Base-by-base conservation (phyloP, 169 alveolate genomes). In the Cyclospora cayetanensis region DNA sequence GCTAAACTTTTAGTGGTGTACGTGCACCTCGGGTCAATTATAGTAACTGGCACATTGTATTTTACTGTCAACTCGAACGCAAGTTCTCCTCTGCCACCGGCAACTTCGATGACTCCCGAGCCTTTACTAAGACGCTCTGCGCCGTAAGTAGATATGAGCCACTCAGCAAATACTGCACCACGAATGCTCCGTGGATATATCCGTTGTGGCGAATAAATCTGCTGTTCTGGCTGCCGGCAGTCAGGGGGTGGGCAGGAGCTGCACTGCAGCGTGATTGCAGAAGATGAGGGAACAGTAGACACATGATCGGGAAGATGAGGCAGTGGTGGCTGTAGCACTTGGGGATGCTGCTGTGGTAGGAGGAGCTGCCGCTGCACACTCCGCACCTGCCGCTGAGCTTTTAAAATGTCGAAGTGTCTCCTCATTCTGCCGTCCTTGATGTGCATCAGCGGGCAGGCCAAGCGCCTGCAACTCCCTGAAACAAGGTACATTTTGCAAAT, bases 1-100 rank as follows among this genome's bases (percentile, higher is more conserved):
- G 50, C 90, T 25, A 34, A 50, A 68, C 70, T 42, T 12, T 77
- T 77, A 0, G 87, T 41, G 87, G 87, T 77, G 87, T 77, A 77
- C 27, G 76, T 80, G 25, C 76, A 53, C 53, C 90, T 80, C 15
- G 90, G 90, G 76, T 80, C 90, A 15, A 80, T 80, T 31, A 80
- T 35, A n/a, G 90, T 80, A 1, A 76, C 41, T 2, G 90, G 90
- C 18, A 80, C 53, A n/a, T 53, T 25, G 25, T 53, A 39, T 25
- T 52, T 80, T 12, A 80, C 76, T 1, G 90, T 34, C 39, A 80
- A 43, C 68, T 80, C 90, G 25, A 80, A 80, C 4, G 90, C 90
- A 52, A 80, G 9, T 25, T 80, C 90, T 1, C 90, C 90, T 12
- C 90, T 25, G 4, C 90, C 90, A 15, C 90, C 90, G 41, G 76